phyloP scores from a whole-genome alignment of 352 stramenopile species.

The Thalassiosira hispida region DNA sequence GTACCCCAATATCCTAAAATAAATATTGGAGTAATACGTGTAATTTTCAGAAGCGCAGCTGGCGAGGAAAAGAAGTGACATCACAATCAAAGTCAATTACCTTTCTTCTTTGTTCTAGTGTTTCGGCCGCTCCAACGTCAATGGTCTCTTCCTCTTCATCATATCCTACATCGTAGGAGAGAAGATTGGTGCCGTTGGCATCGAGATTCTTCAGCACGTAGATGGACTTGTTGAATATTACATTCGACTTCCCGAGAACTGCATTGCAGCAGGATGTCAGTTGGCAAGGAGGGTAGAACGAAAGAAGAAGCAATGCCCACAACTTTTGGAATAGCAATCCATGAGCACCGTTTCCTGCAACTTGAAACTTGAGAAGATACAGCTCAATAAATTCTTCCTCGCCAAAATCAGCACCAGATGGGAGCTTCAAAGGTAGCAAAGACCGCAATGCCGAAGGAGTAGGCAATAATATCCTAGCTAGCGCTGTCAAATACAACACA shows the following conservation, averaged over 20 bases:
- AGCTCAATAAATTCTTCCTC: slow-evolving; percentile 40
- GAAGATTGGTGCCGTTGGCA: slow-evolving; percentile 34
- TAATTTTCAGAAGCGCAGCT: too few species aligned
- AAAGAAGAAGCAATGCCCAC: slow-evolving; percentile 48
- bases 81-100: slow-evolving; percentile 21
- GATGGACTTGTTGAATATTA: slow-evolving; percentile 32
- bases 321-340: slow-evolving; percentile 52
- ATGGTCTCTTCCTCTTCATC: slow-evolving; percentile 49
- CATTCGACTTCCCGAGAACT: slow-evolving; percentile 29
- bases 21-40: too few species aligned
- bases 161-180: slow-evolving; percentile 42
- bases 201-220: slow-evolving; percentile 42
- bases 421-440: slow-evolving; percentile 20
- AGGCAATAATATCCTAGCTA: slow-evolving; percentile 43
- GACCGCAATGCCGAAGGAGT: slow-evolving; percentile 13
- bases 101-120: slow-evolving; percentile 19
- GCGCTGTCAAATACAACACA: slow-evolving; percentile 52
- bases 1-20: slow-evolving; percentile 28
- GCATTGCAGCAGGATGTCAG: slow-evolving; percentile 1
- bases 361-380: slow-evolving; percentile 41
- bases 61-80: too few species aligned
- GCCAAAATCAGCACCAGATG: slow-evolving; percentile 29
- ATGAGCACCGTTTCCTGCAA: slow-evolving; percentile 48
- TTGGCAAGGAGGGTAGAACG: slow-evolving; percentile 46
- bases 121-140: slow-evolving; percentile 19